phyloP scores from a whole-genome alignment of 1,284 basidiomycete genomes.

The Cryptococcus maquisensis region DNA sequence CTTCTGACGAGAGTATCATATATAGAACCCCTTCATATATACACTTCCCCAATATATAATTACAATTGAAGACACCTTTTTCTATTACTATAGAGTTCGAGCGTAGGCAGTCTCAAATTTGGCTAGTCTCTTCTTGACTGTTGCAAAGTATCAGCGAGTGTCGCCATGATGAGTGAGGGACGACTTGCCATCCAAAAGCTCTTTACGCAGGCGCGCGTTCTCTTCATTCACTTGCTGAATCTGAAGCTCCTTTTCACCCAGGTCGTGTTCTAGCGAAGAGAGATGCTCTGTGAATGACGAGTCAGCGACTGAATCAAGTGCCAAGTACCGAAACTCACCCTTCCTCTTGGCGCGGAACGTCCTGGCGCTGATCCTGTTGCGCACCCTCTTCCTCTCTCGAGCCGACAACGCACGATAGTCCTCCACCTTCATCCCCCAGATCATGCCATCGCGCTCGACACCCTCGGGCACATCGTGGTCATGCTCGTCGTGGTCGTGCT shows the following conservation, averaged over 20 bases:
- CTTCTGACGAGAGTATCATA: too few relatives aligned
- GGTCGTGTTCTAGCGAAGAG: constrained; percentile 35
- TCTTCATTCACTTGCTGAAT: constrained; percentile 43
- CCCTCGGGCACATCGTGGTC: constrained; percentile 45
- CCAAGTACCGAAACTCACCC: constrained; percentile 24
- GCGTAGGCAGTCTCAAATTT: constrained; percentile 27
- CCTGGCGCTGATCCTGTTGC: constrained; percentile 48
- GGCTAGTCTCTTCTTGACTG: constrained; percentile 30
- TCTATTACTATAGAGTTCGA: neutral
- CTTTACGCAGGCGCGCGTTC: constrained; percentile 32
- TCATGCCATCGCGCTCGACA: constrained; percentile 49
- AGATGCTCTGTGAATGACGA: constrained; percentile 38
- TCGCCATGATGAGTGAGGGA: neutral
- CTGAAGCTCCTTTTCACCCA: constrained; percentile 39
- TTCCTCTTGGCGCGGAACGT: constrained; percentile 49
- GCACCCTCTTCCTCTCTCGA: constrained; percentile 46
- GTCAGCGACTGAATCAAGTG: neutral
- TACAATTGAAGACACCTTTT: too few relatives aligned
- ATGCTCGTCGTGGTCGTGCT: constrained; percentile 19
- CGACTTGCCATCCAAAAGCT: constrained; percentile 36
- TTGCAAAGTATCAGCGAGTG: neutral
- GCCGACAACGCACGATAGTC: constrained; percentile 44
- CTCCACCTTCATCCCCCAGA: constrained; percentile 50
- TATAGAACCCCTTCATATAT: too few relatives aligned
- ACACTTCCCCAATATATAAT: too few relatives aligned